A percentile compares a stretch with the other conserved stretches of the same genome.
Conservation (phyloP, 2,329 filamentous ascomycete species). For the Parastagonospora nodorum region DNA sequence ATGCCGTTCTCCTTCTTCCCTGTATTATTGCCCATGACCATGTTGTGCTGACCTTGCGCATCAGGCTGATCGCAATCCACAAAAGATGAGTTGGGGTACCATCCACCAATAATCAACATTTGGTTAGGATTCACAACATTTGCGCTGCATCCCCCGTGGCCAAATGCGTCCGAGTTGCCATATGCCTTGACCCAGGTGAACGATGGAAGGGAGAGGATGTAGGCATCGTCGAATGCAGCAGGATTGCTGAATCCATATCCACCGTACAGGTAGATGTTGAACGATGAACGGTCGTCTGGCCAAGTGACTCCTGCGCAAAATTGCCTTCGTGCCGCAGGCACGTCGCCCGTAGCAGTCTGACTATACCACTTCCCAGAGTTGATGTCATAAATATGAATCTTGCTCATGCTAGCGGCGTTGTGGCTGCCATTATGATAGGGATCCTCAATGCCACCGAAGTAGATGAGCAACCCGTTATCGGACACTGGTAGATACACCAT, state of each 20-base stretch:
- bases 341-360: constrained; percentile 60
- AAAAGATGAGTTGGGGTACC: constrained; percentile 53
- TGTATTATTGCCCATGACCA: constrained; percentile 57
- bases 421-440: constrained; percentile 54
- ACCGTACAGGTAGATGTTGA: constrained; percentile 70
- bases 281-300: constrained; percentile 64
- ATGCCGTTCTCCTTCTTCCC: constrained; percentile 50
- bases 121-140: constrained; percentile 63
- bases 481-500: constrained; percentile 66
- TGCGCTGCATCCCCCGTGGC: constrained; percentile 61
- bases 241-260: constrained; percentile 58
- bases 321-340: constrained; percentile 59
- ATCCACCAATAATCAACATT: constrained; percentile 68
- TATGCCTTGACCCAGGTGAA: constrained; percentile 68
- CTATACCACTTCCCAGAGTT: constrained; percentile 64
- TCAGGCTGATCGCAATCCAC: constrained; percentile 59
- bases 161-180: constrained; percentile 47
- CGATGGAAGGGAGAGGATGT: constrained; percentile 65
- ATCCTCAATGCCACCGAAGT: constrained; percentile 65
- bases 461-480: constrained; percentile 64
- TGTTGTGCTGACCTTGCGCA: constrained; percentile 62
- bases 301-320: constrained; percentile 68
- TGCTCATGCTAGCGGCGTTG: constrained; percentile 37
- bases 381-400: constrained; percentile 66
- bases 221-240: constrained; percentile 65